These are phyloP conservation scores for Acidiella bohemica DNA, from an alignment of 495 filamentous ascomycete genomes.

Conservation along the genomic window DNA sequence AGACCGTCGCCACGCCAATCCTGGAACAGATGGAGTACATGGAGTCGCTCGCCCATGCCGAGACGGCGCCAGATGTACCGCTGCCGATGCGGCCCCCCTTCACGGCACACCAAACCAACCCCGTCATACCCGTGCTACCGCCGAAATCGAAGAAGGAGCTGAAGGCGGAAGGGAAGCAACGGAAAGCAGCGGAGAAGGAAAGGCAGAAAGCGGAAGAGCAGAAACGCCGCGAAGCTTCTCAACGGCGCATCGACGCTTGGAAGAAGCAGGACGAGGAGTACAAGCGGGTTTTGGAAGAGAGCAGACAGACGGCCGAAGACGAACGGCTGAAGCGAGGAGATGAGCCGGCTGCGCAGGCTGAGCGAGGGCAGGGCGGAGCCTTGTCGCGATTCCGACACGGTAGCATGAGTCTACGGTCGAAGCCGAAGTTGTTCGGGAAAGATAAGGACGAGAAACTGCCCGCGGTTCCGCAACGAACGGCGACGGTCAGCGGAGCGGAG, in stretches of 20 bases:
- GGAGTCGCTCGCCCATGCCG: conserved; percentile 42
- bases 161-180: conserved; percentile 36
- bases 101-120: not conserved
- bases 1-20: conserved; percentile 33
- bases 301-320: conserved; percentile 38
- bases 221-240: conserved; percentile 50
- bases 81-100: conserved; percentile 17
- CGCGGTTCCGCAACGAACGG: conserved; percentile 1
- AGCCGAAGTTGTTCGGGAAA: conserved; percentile 32
- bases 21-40: conserved; percentile 40
- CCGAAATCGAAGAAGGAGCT: conserved; percentile 39
- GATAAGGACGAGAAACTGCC: conserved; percentile 22
- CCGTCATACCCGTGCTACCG: conserved; percentile 14
- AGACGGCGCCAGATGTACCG: conserved; percentile 42
- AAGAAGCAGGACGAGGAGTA: conserved; percentile 46
- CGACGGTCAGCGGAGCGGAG: not conserved
- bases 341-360: not conserved
- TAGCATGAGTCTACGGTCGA: conserved; percentile 49
- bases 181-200: conserved; percentile 34
- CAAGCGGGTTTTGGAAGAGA: conserved; percentile 44
- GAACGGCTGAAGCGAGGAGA: conserved; percentile 33
- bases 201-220: conserved; percentile 49
- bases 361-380: conserved; percentile 24
- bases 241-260: conserved; percentile 34
- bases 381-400: conserved; percentile 41